Conservation (phyloP, 345 rosid species). For the Pistacia integerrima region DNA sequence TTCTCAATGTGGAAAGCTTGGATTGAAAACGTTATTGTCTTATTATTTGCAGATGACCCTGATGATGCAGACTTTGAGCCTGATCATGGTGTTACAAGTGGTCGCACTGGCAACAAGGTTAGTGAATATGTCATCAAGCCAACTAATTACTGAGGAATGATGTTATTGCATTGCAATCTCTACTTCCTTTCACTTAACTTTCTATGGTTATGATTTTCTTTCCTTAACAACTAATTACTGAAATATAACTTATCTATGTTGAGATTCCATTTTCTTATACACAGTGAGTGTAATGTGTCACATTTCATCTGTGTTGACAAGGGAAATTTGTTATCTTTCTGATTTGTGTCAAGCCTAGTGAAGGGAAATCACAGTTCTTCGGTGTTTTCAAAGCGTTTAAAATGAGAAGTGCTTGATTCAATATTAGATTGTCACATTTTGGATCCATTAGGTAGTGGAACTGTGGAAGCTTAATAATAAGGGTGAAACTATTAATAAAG, state of each 20-base stretch:
- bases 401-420: neutral
- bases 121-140: constrained; percentile 2
- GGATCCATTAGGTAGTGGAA: neutral
- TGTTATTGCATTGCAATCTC: neutral
- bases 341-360: neutral
- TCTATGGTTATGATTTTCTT: neutral
- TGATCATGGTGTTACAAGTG: constrained; percentile 48
- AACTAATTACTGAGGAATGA: neutral
- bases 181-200: neutral
- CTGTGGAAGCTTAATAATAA: neutral
- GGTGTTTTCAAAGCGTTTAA: neutral
- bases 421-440: neutral
- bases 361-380: neutral
- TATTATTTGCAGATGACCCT: constrained; percentile 86
- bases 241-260: neutral
- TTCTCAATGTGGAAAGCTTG: constrained; percentile 12
- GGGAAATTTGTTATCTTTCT: neutral
- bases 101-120: constrained; percentile 62
- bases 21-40: constrained; percentile 25
- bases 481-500: neutral
- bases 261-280: neutral
- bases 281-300: neutral
- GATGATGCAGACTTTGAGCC: constrained; percentile 98
- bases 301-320: neutral
- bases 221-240: neutral